phyloP scores from a whole-genome alignment of 257 asterid species.

The Forsythia viridissima region DNA sequence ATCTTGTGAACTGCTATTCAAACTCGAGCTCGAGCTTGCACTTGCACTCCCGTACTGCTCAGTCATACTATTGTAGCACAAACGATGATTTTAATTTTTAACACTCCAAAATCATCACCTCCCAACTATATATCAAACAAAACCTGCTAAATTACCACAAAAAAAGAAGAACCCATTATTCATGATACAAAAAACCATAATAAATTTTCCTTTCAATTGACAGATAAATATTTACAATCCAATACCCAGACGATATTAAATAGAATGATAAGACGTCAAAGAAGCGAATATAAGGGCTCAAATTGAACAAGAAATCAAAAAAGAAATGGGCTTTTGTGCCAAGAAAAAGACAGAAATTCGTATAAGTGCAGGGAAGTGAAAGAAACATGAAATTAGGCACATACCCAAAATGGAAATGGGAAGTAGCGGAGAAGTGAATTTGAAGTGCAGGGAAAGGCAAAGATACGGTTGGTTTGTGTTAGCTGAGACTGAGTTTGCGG shows the following conservation, averaged over 20 bases:
- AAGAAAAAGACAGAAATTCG: background rate
- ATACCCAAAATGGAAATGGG: constrained; percentile 21
- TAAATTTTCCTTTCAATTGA: background rate
- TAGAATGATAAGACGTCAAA: constrained; percentile 9
- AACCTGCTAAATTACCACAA: background rate
- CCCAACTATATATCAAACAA: constrained; percentile 17
- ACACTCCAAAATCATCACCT: background rate
- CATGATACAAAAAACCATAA: background rate
- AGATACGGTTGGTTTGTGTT: background rate
- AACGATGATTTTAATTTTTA: background rate
- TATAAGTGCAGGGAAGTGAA: background rate
- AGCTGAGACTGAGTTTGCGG: background rate
- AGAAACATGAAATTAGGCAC: constrained; percentile 5
- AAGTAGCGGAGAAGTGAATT: background rate
- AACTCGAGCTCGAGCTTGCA: constrained; percentile 71
- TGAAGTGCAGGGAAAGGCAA: background rate
- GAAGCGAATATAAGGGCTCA: constrained; percentile 1
- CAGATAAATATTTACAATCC: constrained; percentile 14
- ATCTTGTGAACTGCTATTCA: constrained; percentile 71
- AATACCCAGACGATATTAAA: constrained; percentile 7
- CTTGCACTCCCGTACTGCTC: constrained; percentile 48
- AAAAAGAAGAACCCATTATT: background rate
- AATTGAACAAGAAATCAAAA: constrained; percentile 32
- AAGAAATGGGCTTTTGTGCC: constrained; percentile 24
- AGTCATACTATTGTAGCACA: constrained; percentile 37